Conservation (phyloP, 371 early-diverging fungal species). For the Choanephora cucurbitarum region DNA sequence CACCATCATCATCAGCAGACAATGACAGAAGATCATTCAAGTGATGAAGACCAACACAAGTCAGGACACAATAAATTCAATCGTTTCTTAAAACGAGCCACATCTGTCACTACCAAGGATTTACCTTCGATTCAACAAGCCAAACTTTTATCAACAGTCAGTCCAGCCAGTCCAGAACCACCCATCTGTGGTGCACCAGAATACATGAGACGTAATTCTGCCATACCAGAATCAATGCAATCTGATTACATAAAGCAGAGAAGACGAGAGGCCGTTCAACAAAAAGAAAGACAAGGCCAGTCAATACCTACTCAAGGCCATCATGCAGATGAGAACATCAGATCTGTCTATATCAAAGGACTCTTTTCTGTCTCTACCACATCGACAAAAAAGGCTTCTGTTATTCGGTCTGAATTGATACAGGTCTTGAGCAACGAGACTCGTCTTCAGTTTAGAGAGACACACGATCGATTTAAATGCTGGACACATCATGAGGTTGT, state of each 20-base stretch:
- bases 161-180: background rate
- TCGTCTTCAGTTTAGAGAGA: constrained; percentile 54
- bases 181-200: background rate
- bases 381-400: constrained; percentile 56
- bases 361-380: constrained; percentile 71
- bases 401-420: constrained; percentile 59
- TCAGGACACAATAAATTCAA: background rate
- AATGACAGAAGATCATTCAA: background rate
- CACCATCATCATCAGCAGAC: too few relatives aligned
- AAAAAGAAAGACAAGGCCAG: too few relatives aligned
- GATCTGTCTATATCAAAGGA: constrained; percentile 63
- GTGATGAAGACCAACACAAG: too few relatives aligned
- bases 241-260: too few relatives aligned
- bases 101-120: constrained; percentile 11
- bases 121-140: constrained; percentile 11
- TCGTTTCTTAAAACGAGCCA: constrained; percentile 12
- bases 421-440: constrained; percentile 40
- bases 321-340: constrained; percentile 53
- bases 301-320: too few relatives aligned
- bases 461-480: constrained; percentile 26
- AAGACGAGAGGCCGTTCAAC: too few relatives aligned
- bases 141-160: background rate
- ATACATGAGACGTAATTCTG: background rate
- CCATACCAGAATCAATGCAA: too few relatives aligned
- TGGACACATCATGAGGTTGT: constrained; percentile 1